A percentile compares a stretch with the other conserved stretches of the same genome.
Conservation (phyloP, 1,284 basidiomycete species). For the Cutaneotrichosporon sp. region DNA sequence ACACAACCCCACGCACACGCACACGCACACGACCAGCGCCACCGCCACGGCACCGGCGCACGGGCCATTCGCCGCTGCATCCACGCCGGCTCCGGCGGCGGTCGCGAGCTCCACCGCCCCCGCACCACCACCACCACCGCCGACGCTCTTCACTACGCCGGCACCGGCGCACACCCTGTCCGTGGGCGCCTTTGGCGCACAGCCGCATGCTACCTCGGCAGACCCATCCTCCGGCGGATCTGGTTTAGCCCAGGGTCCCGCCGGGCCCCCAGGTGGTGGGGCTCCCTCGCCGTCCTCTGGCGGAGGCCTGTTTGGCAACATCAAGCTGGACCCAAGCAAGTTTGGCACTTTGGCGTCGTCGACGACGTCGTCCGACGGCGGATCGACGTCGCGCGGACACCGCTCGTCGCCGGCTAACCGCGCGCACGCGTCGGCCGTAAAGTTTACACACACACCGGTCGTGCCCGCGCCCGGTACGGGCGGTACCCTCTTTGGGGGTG, state of each 20-base stretch:
- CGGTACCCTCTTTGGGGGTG: conserved; percentile 13
- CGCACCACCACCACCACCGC: too few relatives aligned
- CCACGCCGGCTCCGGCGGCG: too few relatives aligned
- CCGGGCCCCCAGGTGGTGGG: background rate
- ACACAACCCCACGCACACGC: too few relatives aligned
- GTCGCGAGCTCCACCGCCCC: too few relatives aligned
- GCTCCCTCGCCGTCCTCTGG: background rate
- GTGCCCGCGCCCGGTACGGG: background rate
- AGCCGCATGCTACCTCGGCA: too few relatives aligned
- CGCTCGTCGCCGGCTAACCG: background rate
- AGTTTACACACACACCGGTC: conserved; percentile 7
- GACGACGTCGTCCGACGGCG: background rate
- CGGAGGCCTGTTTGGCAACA: conserved; percentile 19
- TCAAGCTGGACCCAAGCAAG: conserved; percentile 27
- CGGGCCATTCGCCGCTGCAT: too few relatives aligned
- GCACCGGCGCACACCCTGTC: too few relatives aligned
- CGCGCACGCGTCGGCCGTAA: conserved; percentile 17
- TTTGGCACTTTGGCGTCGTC: background rate
- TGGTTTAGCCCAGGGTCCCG: background rate
- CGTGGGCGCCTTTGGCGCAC: too few relatives aligned
- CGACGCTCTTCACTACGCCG: too few relatives aligned
- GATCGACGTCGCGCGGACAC: background rate
- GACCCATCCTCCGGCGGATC: background rate
- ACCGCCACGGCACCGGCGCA: background rate
- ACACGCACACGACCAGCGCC: too few relatives aligned